These are phyloP conservation scores for Crataegus laevigata DNA, from an alignment of 306 rosid species.

Conservation along the genomic window DNA sequence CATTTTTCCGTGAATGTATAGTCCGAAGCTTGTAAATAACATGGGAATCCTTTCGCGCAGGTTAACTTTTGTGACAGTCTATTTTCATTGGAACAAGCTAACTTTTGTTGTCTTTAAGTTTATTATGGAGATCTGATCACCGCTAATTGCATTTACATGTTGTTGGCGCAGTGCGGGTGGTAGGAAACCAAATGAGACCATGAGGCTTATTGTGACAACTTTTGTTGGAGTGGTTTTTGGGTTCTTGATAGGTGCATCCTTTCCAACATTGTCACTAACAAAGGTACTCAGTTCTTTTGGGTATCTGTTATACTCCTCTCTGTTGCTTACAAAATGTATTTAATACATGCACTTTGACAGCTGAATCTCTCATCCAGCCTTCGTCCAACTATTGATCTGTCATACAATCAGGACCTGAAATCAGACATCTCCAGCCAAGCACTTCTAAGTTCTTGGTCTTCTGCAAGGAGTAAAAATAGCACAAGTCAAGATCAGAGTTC, in stretches of 20 bases:
- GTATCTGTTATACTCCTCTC: background rate
- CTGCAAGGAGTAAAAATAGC: slow-evolving; percentile 29
- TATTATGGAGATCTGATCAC: slow-evolving; percentile 7
- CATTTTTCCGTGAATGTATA: slow-evolving; percentile 32
- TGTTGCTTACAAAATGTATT: slow-evolving; percentile 12
- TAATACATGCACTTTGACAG: slow-evolving; percentile 32
- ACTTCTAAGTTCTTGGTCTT: slow-evolving; percentile 26
- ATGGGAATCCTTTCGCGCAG: slow-evolving; percentile 87
- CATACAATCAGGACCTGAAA: slow-evolving; percentile 37
- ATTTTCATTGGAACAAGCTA: background rate
- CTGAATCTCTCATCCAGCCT: slow-evolving; percentile 63
- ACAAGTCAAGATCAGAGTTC: slow-evolving; percentile 33
- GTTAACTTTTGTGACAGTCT: slow-evolving; percentile 27
- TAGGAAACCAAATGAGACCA: slow-evolving; percentile 78
- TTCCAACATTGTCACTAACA: slow-evolving; percentile 65
- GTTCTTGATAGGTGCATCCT: slow-evolving; percentile 81
- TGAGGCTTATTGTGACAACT: slow-evolving; percentile 78
- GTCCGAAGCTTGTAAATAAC: slow-evolving; percentile 41
- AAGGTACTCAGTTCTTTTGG: slow-evolving; percentile 42
- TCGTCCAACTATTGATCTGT: slow-evolving; percentile 52
- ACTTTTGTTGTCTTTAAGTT: background rate
- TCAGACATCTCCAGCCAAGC: slow-evolving; percentile 24
- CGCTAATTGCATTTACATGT: slow-evolving; percentile 17
- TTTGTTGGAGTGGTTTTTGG: slow-evolving; percentile 80
- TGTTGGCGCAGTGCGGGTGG: slow-evolving; percentile 47